Evolutionary conservation across 1,139 yeast species (phyloP).

Genomic region (Candida sp.): DNA sequence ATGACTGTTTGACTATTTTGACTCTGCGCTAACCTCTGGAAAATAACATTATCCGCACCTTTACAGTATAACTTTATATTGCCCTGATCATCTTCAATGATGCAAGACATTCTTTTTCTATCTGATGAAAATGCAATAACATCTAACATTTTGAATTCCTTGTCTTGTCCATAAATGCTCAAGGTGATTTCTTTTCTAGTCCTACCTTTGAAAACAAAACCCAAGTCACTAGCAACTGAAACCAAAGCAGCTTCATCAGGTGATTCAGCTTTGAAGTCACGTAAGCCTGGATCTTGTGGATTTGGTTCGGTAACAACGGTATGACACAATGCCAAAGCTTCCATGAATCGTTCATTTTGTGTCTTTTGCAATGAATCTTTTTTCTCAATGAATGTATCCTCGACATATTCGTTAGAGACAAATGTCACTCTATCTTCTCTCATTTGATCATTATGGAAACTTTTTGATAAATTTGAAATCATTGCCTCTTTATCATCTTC

Average conservation of each 20-base stretch:
- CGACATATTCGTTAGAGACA: constrained; percentile 59
- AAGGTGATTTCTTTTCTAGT: constrained; percentile 68
- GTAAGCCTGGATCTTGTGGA: constrained; percentile 51
- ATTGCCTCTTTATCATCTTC: constrained; percentile 60
- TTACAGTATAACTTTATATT: constrained; percentile 67
- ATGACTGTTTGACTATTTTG: constrained; percentile 33
- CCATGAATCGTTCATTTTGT: constrained; percentile 76
- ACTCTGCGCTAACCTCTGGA: constrained; percentile 56
- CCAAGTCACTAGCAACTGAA: constrained; percentile 89
- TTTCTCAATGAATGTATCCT: constrained; percentile 28
- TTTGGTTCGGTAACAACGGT: constrained; percentile 79
- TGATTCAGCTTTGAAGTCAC: constrained; percentile 84
- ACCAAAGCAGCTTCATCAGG: constrained; percentile 98
- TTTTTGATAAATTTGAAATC: constrained; percentile 50
- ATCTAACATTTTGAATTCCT: constrained; percentile 72
- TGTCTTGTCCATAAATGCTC: constrained; percentile 69
- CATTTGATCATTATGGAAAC: constrained; percentile 55
- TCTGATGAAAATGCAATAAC: constrained; percentile 86
- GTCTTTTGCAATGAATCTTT: constrained; percentile 52
- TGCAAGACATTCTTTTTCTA: constrained; percentile 72
- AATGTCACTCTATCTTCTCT: constrained; percentile 71
- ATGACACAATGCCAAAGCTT: constrained; percentile 87
- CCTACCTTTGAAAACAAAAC: constrained; percentile 76
- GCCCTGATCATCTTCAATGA: constrained; percentile 45
- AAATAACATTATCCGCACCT: constrained; percentile 95